These are phyloP conservation scores for Xerocomus brunneocitrinus DNA, from an alignment of 768 basidiomycete species.

Conservation along the genomic window DNA sequence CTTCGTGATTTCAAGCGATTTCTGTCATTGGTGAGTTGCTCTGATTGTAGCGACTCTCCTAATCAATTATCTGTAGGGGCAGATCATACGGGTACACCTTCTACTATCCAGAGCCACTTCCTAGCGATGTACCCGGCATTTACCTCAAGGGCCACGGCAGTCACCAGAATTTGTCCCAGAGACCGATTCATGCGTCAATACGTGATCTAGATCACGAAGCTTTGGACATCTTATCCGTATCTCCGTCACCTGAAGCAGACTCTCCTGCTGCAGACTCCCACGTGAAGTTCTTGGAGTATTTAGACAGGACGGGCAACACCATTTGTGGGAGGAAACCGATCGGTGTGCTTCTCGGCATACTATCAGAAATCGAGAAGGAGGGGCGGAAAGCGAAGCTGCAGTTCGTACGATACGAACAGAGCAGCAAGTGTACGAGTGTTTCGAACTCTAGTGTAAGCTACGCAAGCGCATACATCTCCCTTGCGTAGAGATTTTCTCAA, in stretches of 20 bases:
- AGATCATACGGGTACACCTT: conserved; percentile 81
- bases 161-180: conserved; percentile 36
- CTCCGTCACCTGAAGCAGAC: conserved; percentile 39
- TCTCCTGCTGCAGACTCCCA: conserved; percentile 54
- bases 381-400: conserved; percentile 40
- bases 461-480: conserved; percentile 79
- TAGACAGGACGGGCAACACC: conserved; percentile 79
- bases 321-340: conserved; percentile 98
- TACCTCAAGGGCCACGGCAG: conserved; percentile 44
- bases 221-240: conserved; percentile 64
- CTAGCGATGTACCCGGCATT: conserved; percentile 41
- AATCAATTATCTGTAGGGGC: conserved; percentile 50
- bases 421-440: conserved; percentile 63
- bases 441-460: conserved; percentile 93
- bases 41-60: neutral
- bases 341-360: conserved; percentile 80
- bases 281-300: conserved; percentile 58
- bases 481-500: conserved; percentile 29
- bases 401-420: conserved; percentile 95
- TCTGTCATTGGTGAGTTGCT: conserved; percentile 85
- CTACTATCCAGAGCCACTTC: conserved; percentile 69
- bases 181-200: conserved; percentile 83
- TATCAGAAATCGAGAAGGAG: conserved; percentile 52
- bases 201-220: conserved; percentile 81
- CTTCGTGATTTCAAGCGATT: conserved; percentile 91